A percentile compares a stretch with the other conserved stretches of the same genome.
Conservation (phyloP, 345 rosid genomes). For the Pseudoturritis turrita region DNA sequence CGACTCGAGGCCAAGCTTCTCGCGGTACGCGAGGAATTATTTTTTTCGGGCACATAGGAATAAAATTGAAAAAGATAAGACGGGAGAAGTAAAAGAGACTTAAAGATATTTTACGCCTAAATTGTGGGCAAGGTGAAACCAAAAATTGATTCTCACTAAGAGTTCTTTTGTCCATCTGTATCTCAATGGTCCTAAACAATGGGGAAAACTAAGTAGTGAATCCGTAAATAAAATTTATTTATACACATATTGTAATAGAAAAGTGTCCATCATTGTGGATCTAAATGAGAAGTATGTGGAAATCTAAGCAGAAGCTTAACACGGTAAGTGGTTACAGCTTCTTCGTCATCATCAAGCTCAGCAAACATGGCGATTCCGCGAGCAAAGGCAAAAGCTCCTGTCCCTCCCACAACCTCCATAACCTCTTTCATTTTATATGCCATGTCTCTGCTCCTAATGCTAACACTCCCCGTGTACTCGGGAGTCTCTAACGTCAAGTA, state of each 20-base stretch:
- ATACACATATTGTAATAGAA: not conserved
- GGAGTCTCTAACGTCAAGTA: slow-evolving; percentile 61
- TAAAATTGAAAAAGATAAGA: too few species aligned
- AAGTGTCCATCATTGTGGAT: slow-evolving; percentile 41
- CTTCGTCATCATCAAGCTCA: slow-evolving; percentile 20
- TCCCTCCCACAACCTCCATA: slow-evolving; percentile 68
- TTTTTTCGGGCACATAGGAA: too few species aligned
- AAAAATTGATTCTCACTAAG: not conserved
- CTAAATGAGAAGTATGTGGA: slow-evolving; percentile 46
- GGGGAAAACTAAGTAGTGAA: not conserved
- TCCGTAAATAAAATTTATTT: not conserved
- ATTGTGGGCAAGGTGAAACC: too few species aligned
- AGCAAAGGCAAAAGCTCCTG: slow-evolving; percentile 77
- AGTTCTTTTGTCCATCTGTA: not conserved
- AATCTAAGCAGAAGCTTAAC: slow-evolving; percentile 69
- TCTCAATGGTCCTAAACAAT: not conserved
- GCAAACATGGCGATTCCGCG: slow-evolving; percentile 64
- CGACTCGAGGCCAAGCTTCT: too few species aligned
- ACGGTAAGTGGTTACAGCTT: slow-evolving; percentile 47
- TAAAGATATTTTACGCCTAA: too few species aligned
- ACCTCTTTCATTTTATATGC: slow-evolving; percentile 41
- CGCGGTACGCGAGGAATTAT: too few species aligned
- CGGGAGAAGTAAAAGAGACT: too few species aligned
- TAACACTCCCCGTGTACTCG: slow-evolving; percentile 53
- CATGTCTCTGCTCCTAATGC: slow-evolving; percentile 50